Evolutionary conservation across 2,329 filamentous ascomycete species (phyloP), one percentile per base, ranked within the genome.

Genomic region (Sordariomycetes sp.): DNA sequence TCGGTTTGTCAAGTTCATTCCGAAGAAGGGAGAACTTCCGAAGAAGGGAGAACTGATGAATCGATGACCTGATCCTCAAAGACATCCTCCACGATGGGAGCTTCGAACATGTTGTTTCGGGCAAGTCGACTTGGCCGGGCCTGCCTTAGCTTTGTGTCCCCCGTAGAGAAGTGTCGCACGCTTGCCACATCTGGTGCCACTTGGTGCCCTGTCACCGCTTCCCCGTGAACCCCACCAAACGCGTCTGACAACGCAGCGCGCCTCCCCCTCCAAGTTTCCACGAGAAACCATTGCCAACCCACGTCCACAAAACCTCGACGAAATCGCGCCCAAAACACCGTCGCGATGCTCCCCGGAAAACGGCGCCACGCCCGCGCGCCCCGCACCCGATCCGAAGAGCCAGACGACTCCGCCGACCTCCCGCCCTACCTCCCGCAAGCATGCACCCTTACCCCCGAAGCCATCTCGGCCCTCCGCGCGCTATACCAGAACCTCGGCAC

Each of bases 401-500:
- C 54, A 22, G 54, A 22, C 54, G 22, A 28, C 13, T 34, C 32
- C 28, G 34, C 48, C 34, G 55, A 52, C 10, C 45, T 56, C 8
- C 55, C 55, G 6, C 28, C 48, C n/a, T 56, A 56, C 55, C 50
- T 39, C 22, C 28, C 45, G 12, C 55, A 56, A 22, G 28, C 55
- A 15, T 56, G 55, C 32, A 32, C 55, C 12, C 45, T 56, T 28
- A 51, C 35, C 34, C 24, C 32, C 55, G 45, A 56, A 24, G 55
- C 39, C 20, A 20, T 56, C 10, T 12, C 22, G 12, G 24, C 25
- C 17, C 55, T 56, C 48, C 50, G 50, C 28, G 12, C 32, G 6
- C 56, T 57, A 10, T 48, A 20, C 56, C 51, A 57, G 35, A 54
- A 36, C 56, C 56, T 53, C 35, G 52, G 51, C 50, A 57, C 56